Evolutionary conservation across 768 basidiomycete species (phyloP).

Genomic region (Leccinellum rugosiceps): DNA sequence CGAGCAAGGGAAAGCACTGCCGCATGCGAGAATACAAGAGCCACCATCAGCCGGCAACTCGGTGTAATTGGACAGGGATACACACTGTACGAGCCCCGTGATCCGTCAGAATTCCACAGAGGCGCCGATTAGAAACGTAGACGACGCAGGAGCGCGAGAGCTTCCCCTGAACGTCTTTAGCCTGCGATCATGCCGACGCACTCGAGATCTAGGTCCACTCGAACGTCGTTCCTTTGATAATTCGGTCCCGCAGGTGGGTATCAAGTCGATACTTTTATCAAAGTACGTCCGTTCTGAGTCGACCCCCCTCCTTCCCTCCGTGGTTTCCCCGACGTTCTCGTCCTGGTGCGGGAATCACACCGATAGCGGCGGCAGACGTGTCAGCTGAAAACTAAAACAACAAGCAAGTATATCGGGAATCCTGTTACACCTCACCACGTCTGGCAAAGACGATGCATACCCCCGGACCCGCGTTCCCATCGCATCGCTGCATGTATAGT

Average conservation of each 20-base stretch:
- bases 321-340: not conserved
- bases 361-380: not conserved
- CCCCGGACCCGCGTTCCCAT: not conserved
- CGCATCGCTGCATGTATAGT: not conserved
- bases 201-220: not conserved
- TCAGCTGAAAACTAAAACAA: not conserved
- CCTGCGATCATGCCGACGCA: not conserved
- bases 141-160: not conserved
- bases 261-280: not conserved
- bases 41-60: not conserved
- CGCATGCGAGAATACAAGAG: not conserved
- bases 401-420: not conserved
- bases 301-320: not conserved
- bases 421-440: not conserved
- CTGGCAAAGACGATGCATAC: not conserved
- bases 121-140: not conserved
- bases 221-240: not conserved
- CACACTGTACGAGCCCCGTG: slow-evolving; percentile 3
- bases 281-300: not conserved
- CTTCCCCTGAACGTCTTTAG: not conserved
- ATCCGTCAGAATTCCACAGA: not conserved
- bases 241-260: slow-evolving; percentile 1
- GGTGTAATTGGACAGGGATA: not conserved
- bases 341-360: not conserved
- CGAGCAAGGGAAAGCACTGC: slow-evolving; percentile 5